phyloP scores from a whole-genome alignment of 2,329 filamentous ascomycete genomes.

The Diaporthe capsici region DNA sequence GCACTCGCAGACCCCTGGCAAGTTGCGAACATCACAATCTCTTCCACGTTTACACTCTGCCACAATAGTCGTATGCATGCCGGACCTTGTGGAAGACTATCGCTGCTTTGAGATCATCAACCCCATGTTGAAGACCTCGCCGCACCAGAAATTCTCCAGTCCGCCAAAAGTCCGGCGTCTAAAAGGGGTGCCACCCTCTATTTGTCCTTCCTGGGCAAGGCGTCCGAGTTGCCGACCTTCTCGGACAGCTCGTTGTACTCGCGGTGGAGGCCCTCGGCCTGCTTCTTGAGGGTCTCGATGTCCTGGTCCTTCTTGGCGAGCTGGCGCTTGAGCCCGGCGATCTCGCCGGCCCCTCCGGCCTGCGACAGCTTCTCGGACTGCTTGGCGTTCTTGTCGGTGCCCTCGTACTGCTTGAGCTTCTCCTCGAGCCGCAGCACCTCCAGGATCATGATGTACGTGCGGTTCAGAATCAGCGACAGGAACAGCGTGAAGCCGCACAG shows the following conservation, averaged over 20 bases:
- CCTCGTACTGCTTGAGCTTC: conserved; percentile 87
- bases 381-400: conserved; percentile 71
- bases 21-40: not conserved
- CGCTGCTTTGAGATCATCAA: not conserved
- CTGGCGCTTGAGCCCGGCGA: conserved; percentile 78
- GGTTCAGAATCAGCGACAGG: conserved; percentile 98
- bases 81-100: not conserved
- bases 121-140: too few relatives aligned
- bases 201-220: conserved; percentile 71
- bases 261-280: conserved; percentile 83
- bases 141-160: not conserved
- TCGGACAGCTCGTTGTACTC: conserved; percentile 92
- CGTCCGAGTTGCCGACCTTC: conserved; percentile 75
- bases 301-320: conserved; percentile 86
- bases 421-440: conserved; percentile 93
- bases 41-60: not conserved
- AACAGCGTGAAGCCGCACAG: conserved; percentile 99
- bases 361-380: conserved; percentile 79
- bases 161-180: not conserved
- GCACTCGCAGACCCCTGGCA: not conserved
- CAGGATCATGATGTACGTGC: conserved; percentile 97
- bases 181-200: conserved; percentile 48
- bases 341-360: conserved; percentile 81
- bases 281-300: conserved; percentile 91
- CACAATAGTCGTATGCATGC: not conserved